These are phyloP conservation scores for Saturnispora gosingensis DNA, from an alignment of 805 yeast genomes.

Conservation along the genomic window DNA sequence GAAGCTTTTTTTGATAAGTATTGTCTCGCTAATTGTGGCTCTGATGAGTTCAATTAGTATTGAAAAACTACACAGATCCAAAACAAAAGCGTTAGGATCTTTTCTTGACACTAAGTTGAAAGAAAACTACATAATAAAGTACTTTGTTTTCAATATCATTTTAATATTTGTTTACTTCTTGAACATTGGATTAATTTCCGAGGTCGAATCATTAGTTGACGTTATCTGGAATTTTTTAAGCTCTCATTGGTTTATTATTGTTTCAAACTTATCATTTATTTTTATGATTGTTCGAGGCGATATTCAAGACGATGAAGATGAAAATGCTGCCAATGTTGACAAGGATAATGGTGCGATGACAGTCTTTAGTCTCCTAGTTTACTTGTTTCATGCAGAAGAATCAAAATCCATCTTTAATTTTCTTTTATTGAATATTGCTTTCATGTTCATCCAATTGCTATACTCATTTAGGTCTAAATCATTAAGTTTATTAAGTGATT, in stretches of 20 bases:
- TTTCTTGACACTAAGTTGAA: conserved; percentile 20
- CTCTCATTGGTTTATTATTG: conserved; percentile 5
- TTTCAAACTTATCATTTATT: conserved; percentile 7
- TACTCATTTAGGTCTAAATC: conserved; percentile 92
- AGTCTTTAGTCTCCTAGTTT: conserved; percentile 20
- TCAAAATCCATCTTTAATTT: conserved; percentile 87
- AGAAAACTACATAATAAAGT: conserved; percentile 19
- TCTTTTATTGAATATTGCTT: conserved; percentile 72
- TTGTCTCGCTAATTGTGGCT: conserved; percentile 24
- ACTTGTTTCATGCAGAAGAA: conserved; percentile 45
- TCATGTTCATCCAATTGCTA: conserved; percentile 88
- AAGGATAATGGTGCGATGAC: conserved; percentile 7
- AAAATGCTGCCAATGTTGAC: background rate
- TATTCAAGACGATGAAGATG: background rate
- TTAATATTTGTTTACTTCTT: conserved; percentile 11
- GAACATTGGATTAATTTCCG: conserved; percentile 3
- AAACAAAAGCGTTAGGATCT: conserved; percentile 8
- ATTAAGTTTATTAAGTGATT: conserved; percentile 82
- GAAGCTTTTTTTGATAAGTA: conserved; percentile 23
- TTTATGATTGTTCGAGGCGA: conserved; percentile 8
- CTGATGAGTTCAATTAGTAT: conserved; percentile 25
- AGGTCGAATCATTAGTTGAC: background rate
- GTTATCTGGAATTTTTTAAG: background rate
- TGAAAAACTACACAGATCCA: conserved; percentile 7
- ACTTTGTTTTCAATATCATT: conserved; percentile 14